Evolutionary conservation across 805 yeast genomes (phyloP).

Genomic region (Alloascoidea africana): DNA sequence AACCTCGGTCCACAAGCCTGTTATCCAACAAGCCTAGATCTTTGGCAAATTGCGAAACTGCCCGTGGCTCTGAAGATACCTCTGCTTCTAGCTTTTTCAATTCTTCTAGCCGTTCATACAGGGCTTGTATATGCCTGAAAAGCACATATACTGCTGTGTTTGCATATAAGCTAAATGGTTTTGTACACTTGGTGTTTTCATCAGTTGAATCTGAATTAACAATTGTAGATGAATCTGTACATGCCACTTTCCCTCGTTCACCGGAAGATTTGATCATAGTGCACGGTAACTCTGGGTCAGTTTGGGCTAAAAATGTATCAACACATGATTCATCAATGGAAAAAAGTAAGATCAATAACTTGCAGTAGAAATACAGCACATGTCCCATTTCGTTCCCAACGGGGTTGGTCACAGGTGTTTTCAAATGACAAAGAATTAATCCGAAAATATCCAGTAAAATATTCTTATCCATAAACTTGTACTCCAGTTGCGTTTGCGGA

Average conservation of each 20-base stretch:
- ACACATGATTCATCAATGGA: slow-evolving; percentile 35
- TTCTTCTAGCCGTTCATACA: slow-evolving; percentile 69
- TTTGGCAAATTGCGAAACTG: slow-evolving; percentile 62
- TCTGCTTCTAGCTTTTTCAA: slow-evolving; percentile 54
- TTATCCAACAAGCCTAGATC: slow-evolving; percentile 73
- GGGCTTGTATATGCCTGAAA: slow-evolving; percentile 68
- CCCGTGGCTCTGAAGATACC: slow-evolving; percentile 72
- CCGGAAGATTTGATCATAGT: slow-evolving; percentile 6
- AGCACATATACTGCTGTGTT: slow-evolving; percentile 83
- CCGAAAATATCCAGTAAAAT: slow-evolving; percentile 62
- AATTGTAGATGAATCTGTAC: slow-evolving; percentile 7
- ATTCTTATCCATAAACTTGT: slow-evolving; percentile 45
- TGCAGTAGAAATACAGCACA: slow-evolving; percentile 52
- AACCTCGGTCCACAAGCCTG: slow-evolving; percentile 69
- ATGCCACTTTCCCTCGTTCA: no score
- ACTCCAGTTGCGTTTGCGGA: slow-evolving; percentile 63
- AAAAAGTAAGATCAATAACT: slow-evolving; percentile 62
- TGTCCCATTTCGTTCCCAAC: slow-evolving; percentile 69
- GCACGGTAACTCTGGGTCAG: no score
- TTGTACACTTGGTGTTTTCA: slow-evolving; percentile 6
- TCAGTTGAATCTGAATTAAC: slow-evolving; percentile 3
- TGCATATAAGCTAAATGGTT: slow-evolving; percentile 64
- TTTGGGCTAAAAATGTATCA: slow-evolving; percentile 18
- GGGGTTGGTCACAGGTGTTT: slow-evolving; percentile 60
- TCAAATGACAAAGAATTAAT: slow-evolving; percentile 51